Evolutionary conservation across 1,284 basidiomycete species (phyloP), one percentile per base, ranked within the genome.

Genomic region (Leccinum griseonigrum): DNA sequence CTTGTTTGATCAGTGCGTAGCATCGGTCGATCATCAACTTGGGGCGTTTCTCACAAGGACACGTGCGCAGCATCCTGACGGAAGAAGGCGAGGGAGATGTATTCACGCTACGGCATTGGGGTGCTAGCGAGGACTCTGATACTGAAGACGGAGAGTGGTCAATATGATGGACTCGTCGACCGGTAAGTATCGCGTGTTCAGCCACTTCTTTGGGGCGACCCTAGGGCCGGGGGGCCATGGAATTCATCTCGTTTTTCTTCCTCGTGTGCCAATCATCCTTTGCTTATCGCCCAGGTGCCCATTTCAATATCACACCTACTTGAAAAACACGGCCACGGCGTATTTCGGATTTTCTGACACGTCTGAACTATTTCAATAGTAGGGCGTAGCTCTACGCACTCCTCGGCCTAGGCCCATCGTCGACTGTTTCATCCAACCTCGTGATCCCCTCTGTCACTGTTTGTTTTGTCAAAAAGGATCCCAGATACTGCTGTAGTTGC

Each of bases 1-100:
- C 40, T 69, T 84, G 65, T 85, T 85, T 70, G 83, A 85, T 66
- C 76, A 78, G 83, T 85, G 64, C 65, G 83, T 72, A 16, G 26
- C 38, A 54, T 26, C 55, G 55, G 56, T 52, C 43, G 65, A 64
- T 64, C 60, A 63, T 57, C 53, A 26, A 3, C 16, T 38, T 38
- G 34, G 22, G 54, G 40, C 13, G 34, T 16, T 58, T 9, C 48
- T 68, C 52, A 70, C 59, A 28, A 31, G 5, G 40, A 55, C 54
- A 51, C 29, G 18, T 32, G 54, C 32, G 56, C 51, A 84, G 82
- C 62, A 79, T 84, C 48, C 57, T 85, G 38, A 75, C 78, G 52
- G 72, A 77, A 63, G 84, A 87, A 70, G 81, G 83, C 3, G 68
- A 74, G 32, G 72, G 69, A 1, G 83, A 86, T 70, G 78, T 85